Conservation (phyloP, 352 stramenopile species). For the Phytophthora sp. region DNA sequence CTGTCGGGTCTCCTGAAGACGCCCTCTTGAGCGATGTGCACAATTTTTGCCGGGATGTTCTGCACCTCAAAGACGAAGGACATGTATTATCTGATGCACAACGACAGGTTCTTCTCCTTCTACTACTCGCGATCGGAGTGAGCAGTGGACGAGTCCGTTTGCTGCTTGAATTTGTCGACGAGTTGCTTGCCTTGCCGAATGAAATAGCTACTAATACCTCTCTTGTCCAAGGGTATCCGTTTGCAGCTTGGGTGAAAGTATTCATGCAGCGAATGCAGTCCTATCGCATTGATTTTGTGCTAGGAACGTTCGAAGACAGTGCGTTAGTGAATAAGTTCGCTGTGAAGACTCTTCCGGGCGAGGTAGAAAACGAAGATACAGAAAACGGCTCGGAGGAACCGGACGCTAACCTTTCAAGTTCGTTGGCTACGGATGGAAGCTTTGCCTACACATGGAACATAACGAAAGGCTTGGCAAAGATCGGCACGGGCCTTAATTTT, state of each 20-base stretch:
- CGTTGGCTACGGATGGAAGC: conserved; percentile 64
- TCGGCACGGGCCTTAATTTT: conserved; percentile 76
- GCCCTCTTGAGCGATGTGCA: conserved; percentile 50
- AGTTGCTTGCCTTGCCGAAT: conserved; percentile 25
- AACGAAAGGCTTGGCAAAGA: conserved; percentile 53
- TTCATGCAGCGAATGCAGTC: conserved; percentile 56
- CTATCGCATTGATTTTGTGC: conserved; percentile 59
- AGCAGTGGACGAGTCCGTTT: conserved; percentile 56
- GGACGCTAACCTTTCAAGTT: conserved; percentile 16
- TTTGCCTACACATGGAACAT: conserved; percentile 71
- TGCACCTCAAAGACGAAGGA: conserved; percentile 24
- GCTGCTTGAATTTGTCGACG: conserved; percentile 59
- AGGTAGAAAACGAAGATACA: conserved; percentile 8
- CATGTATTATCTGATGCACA: conserved; percentile 25
- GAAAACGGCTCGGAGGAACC: conserved; percentile 3
- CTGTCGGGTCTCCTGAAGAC: conserved; percentile 36
- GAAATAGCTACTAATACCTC: conserved; percentile 2
- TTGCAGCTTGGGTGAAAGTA: conserved; percentile 46
- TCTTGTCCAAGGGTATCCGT: conserved; percentile 32
- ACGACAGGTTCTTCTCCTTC: conserved; percentile 43
- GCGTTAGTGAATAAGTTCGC: conserved; percentile 51
- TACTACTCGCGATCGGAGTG: conserved; percentile 64
- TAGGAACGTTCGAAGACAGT: conserved; percentile 57
- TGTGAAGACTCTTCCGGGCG: conserved; percentile 48
- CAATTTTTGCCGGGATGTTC: conserved; percentile 53